phyloP scores from a whole-genome alignment of 768 basidiomycete species.

The Solioccasus polychromus region DNA sequence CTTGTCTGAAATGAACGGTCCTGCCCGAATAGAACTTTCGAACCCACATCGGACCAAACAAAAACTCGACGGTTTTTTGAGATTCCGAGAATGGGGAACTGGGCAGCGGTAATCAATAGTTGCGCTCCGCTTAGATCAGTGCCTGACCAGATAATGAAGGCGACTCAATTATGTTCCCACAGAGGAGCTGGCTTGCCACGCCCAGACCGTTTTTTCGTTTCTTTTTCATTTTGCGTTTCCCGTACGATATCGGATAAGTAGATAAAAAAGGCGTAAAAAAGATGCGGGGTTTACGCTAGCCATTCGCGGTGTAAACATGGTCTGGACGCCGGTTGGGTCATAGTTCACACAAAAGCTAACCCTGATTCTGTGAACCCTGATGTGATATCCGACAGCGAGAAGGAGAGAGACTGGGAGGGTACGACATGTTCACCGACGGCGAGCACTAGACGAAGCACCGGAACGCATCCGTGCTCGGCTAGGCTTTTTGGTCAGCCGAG shows the following conservation, averaged over 20 bases:
- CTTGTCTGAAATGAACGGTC: constrained; percentile 24
- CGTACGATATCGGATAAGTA: constrained; percentile 18
- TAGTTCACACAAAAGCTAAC: constrained; percentile 4
- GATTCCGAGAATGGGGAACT: constrained; percentile 14
- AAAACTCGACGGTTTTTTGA: constrained; percentile 17
- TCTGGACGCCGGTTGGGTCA: too few species aligned
- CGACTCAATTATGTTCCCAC: constrained; percentile 21
- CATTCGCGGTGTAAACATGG: not conserved
- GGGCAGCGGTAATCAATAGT: constrained; percentile 25
- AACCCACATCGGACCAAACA: too few species aligned
- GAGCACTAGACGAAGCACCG: constrained; percentile 15
- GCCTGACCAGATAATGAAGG: constrained; percentile 29
- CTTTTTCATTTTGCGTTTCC: constrained; percentile 27
- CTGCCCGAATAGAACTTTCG: too few species aligned
- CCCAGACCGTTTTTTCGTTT: too few species aligned
- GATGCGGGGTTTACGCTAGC: constrained; percentile 7
- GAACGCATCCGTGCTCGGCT: constrained; percentile 28
- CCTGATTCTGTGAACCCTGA: constrained; percentile 17
- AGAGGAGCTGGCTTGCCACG: constrained; percentile 5
- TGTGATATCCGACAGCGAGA: constrained; percentile 4
- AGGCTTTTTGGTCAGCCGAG: constrained; percentile 25
- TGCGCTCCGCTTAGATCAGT: constrained; percentile 23
- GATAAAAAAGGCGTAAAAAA: constrained; percentile 7
- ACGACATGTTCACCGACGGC: constrained; percentile 28
- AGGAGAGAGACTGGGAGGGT: not conserved